These are phyloP conservation scores for Plasmodium falciparum DNA, from an alignment of 169 alveolate genomes.

Conservation along the genomic window DNA sequence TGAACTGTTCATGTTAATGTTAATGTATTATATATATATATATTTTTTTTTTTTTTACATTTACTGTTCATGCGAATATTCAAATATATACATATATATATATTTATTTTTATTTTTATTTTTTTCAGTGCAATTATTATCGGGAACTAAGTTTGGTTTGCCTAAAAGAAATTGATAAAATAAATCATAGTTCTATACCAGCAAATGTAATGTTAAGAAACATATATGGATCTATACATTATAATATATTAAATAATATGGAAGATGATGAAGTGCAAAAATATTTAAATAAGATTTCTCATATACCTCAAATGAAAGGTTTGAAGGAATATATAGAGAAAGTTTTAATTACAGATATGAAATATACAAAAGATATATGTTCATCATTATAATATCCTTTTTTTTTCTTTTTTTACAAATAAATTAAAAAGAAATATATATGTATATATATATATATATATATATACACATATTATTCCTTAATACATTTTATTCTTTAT, in stretches of 20 bases:
- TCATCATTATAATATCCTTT: constrained; percentile 15
- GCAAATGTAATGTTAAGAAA: constrained; percentile 69
- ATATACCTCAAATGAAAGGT: constrained; percentile 53
- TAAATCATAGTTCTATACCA: constrained; percentile 34
- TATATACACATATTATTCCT: not conserved
- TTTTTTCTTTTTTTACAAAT: not conserved
- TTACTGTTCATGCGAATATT: constrained; percentile 18
- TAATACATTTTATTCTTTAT: too few species aligned
- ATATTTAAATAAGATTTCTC: constrained; percentile 48
- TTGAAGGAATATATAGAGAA: constrained; percentile 42
- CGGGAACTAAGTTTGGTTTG: constrained; percentile 54
- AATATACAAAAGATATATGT: constrained; percentile 60
- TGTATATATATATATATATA: not conserved
- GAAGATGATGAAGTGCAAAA: constrained; percentile 69
- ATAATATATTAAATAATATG: constrained; percentile 23
- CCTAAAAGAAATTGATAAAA: constrained; percentile 69
- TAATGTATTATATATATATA: not conserved
- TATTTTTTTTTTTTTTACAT: constrained; percentile 7
- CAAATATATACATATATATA: not conserved
- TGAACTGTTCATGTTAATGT: not conserved
- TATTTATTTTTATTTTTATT: not conserved
- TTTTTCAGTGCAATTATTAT: constrained; percentile 64
- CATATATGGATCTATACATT: constrained; percentile 56
- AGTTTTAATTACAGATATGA: constrained; percentile 61
- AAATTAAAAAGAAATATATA: not conserved